Evolutionary conservation across 805 yeast genomes (phyloP).

Genomic region (Barnettozyma populi): DNA sequence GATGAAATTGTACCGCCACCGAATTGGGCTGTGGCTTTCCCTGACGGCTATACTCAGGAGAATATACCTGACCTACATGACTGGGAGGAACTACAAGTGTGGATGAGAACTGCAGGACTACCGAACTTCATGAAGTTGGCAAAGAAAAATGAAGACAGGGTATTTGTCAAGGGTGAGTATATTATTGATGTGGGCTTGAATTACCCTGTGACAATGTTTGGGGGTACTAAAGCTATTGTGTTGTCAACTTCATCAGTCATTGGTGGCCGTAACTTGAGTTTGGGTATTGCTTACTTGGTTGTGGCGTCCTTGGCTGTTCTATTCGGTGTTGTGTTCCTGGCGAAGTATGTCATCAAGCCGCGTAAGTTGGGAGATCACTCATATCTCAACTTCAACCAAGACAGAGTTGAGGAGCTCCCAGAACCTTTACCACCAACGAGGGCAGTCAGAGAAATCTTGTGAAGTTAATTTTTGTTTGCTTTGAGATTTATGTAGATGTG

Average conservation of each 20-base stretch:
- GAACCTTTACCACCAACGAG: slow-evolving; percentile 8
- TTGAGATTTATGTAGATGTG: neutral
- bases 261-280: slow-evolving; percentile 82
- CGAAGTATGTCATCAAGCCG: slow-evolving; percentile 82
- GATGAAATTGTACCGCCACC: slow-evolving; percentile 88
- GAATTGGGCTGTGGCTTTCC: slow-evolving; percentile 75
- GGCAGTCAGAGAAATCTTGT: slow-evolving; percentile 21
- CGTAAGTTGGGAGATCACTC: slow-evolving; percentile 79
- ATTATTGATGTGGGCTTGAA: slow-evolving; percentile 61
- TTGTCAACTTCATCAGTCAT: slow-evolving; percentile 75
- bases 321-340: slow-evolving; percentile 68
- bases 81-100: slow-evolving; percentile 86
- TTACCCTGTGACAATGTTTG: slow-evolving; percentile 77
- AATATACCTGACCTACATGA: slow-evolving; percentile 70
- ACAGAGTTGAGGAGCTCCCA: slow-evolving; percentile 17
- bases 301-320: slow-evolving; percentile 74
- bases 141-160: slow-evolving; percentile 56
- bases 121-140: slow-evolving; percentile 81
- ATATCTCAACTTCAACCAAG: slow-evolving; percentile 40
- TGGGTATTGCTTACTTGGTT: slow-evolving; percentile 80
- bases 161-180: slow-evolving; percentile 64
- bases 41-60: slow-evolving; percentile 81
- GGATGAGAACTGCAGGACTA: slow-evolving; percentile 97
- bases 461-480: neutral
- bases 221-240: slow-evolving; percentile 84